phyloP scores from a whole-genome alignment of 257 asterid species.

The Penstemon davidsonii region DNA sequence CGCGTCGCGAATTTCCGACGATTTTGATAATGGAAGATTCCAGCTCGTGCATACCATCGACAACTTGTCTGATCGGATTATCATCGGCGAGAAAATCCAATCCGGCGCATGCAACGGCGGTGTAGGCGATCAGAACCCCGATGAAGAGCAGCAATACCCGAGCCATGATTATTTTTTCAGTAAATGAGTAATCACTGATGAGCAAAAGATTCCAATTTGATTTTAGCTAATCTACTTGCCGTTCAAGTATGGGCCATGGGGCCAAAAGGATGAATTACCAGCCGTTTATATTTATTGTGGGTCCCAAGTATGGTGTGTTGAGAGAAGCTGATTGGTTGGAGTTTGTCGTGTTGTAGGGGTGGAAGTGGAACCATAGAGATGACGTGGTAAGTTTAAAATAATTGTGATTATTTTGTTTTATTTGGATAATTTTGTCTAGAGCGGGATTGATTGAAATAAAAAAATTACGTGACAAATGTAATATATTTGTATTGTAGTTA shows the following conservation, averaged over 20 bases:
- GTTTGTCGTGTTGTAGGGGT: too few relatives aligned
- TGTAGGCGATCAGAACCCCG: conserved; percentile 44
- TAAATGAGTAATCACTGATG: conserved; percentile 4
- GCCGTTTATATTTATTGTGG: conserved; percentile 12
- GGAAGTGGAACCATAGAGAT: too few relatives aligned
- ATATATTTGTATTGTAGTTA: too few relatives aligned
- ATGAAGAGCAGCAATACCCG: conserved; percentile 37
- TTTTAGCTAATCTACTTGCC: neutral
- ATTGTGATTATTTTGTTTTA: too few relatives aligned
- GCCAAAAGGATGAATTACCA: neutral
- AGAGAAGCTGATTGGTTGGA: conserved; percentile 16
- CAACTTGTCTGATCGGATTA: conserved; percentile 91
- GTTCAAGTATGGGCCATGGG: conserved; percentile 10
- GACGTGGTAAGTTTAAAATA: neutral
- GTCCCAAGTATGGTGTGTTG: conserved; percentile 5
- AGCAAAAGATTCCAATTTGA: conserved; percentile 9
- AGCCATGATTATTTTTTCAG: conserved; percentile 37
- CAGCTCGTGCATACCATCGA: conserved; percentile 63
- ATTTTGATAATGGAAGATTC: conserved; percentile 53
- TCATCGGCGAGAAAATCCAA: conserved; percentile 41
- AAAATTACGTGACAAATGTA: too few relatives aligned
- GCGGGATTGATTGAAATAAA: too few relatives aligned
- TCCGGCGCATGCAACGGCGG: conserved; percentile 36
- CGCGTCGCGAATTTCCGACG: conserved; percentile 69
- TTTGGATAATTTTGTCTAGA: too few relatives aligned